These are phyloP conservation scores for Keithomyces neogunnii DNA, from an alignment of 2,329 filamentous ascomycete genomes.

Conservation along the genomic window DNA sequence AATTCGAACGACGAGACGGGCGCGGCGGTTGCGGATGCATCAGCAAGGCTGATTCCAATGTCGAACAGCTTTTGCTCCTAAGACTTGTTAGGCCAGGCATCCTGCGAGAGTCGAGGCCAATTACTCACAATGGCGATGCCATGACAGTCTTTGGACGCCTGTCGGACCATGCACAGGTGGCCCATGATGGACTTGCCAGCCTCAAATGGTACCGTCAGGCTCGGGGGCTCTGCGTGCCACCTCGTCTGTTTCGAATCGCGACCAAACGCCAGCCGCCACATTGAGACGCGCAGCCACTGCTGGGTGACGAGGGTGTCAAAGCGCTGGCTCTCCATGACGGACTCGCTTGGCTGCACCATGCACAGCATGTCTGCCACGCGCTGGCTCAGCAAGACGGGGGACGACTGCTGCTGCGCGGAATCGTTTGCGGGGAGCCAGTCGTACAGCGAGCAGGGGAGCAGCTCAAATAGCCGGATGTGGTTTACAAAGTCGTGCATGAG, in stretches of 20 bases:
- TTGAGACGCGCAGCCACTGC: constrained; percentile 22
- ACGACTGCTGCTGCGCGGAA: constrained; percentile 10
- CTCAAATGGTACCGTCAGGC: constrained; percentile 17
- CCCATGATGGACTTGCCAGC: constrained; percentile 21
- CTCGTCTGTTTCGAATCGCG: constrained; percentile 15
- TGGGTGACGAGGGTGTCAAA: constrained; percentile 25
- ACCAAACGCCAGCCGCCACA: constrained; percentile 23
- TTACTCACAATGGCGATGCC: constrained; percentile 21
- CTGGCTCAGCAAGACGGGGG: constrained; percentile 13
- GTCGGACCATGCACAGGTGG: constrained; percentile 15
- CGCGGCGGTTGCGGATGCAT: constrained; percentile 14
- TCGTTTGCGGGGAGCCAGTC: constrained; percentile 19
- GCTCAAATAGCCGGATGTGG: constrained; percentile 22
- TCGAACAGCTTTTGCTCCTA: constrained; percentile 26
- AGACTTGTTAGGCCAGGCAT: background rate
- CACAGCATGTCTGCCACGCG: constrained; percentile 19
- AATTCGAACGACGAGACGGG: constrained; percentile 15
- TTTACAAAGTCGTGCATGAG: constrained; percentile 27
- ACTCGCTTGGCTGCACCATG: constrained; percentile 17
- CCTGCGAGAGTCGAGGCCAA: background rate
- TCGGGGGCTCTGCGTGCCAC: constrained; percentile 12
- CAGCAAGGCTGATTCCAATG: constrained; percentile 20
- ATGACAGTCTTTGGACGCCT: constrained; percentile 21
- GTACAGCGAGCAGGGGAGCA: constrained; percentile 19
- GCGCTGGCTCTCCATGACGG: constrained; percentile 22